Base-by-base conservation (phyloP, 1,284 basidiomycete species). In the Inonotus obliquus region DNA sequence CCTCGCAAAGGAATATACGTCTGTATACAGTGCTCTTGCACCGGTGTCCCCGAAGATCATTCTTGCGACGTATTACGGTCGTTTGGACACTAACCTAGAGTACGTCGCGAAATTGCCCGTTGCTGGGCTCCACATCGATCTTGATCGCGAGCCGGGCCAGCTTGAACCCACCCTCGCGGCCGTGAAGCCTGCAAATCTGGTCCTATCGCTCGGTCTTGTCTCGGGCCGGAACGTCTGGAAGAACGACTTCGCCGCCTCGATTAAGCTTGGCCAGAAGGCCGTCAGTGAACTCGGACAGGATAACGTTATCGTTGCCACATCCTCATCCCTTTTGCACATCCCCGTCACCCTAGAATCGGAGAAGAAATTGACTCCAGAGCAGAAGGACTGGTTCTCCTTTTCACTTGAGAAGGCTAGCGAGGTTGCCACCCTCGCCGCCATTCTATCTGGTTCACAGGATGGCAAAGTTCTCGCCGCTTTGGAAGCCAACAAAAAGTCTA, bases 161-260 rank as follows among this genome's bases (percentile, higher is more conserved):
- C 87, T 99, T 69, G 91, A 94, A 63, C 81, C 83, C 54, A 92
- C 95, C 65, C 67, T 98, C 65, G 82, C 83, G 58, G 94, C 94
- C 64, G 75, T 98, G 75, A 96, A 94, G 82, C 72, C 82, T 65
- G 94, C 92, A 68, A 79, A 80, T 74, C 85, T 96, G 67, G 75
- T 88, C 65, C 83, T 99, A 63, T 99, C 97, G 62, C 89, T 99
- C 67, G 97, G 97, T 80, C 76, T 99, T 66, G 92, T 99, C 67
- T 99, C 97, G 48, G 97, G 97, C 66, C 94, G 97, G 74, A 99
- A 99, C 84, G 94, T 99, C 80, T 99, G 97, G 97, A 99, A 99
- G 87, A 92, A 89, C 66, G 96, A 99, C 80, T 89, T 99, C 71
- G 80, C 82, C 69, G 88, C 86, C 57, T 90, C 93, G 63, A 83